Base-by-base conservation (phyloP, 495 filamentous ascomycete species). In the Penicillium flavigenum region DNA sequence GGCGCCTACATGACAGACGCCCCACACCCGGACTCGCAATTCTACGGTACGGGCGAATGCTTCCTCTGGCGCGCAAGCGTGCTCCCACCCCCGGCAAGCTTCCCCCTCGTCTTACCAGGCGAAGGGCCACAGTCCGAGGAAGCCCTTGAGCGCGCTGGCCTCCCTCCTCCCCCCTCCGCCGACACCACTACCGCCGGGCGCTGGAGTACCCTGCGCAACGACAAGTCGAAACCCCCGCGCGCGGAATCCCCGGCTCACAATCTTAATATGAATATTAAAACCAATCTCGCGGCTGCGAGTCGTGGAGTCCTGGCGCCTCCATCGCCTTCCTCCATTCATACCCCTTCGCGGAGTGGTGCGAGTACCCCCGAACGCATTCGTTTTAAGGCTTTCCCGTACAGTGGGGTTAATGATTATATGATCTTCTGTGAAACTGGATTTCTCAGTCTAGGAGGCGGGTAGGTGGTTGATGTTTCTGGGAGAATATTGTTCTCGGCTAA, bases 371-470 rank as follows among this genome's bases (percentile, higher is more conserved):
- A 87, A 32, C 79, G 86, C 31, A 88, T 96, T 63, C 86, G 91
- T 7, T 98, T 98, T 81, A 96, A 96, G 72, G 93, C 93, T 0
- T 98, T 97, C 69, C 92, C 92, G 1, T 98, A 97, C 65, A 92
- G 88, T 58, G 94, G 94, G 7, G 83, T 93, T 16, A 98, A 98
- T 72, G 94, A 98, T 70, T 96, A 96, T 69, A 87, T 94, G 78
- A 95, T 97, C 62, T 87, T 93, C 62, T 98, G 93, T 75, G 90
- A 96, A 69, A 78, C 81, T 24, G 83, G 84, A n/a, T 98, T 87
- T 67, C 71, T 98, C 42, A 91, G 87, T 66, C 74, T 96, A 2
- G 92, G 92, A 32, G 92, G 91, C 47, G 95, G 87, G 83, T 85
- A 67, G 72, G 82, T 71, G 29, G 46, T 49, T 45, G 44, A 6